Base-by-base conservation (phyloP, 805 yeast species). In the Wickerhamomyces bisporus region DNA sequence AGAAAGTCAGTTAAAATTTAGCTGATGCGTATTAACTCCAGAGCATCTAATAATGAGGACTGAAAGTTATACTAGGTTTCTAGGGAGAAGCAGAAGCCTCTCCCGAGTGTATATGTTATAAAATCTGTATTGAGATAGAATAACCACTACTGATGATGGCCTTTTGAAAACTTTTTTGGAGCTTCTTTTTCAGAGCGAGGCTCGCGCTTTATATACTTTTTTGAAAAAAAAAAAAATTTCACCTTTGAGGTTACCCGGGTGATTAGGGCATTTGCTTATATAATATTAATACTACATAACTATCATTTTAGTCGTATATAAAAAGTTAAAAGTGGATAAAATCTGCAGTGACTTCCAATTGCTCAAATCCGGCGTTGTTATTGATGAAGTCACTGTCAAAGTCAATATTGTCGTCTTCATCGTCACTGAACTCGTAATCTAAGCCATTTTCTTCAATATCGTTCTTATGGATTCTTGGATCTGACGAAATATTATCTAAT, bases 91-190 rank as follows among this genome's bases (percentile, higher is more conserved):
- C 21, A 14, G 7, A 21, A 21, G 10, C 36, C 30, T 37, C 42
- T 49, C 48, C 49, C 37, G 36, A 55, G 58, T 55, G 58, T 55
- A 46, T 55, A 59, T 65, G 76, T 73, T 75, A 76, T 77, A 78
- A 71, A 68, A 68, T 71, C 75, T 68, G 62, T 55, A 61, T 65
- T 55, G 77, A 72, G 75, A 74, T 78, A 79, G 85, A 76, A 78
- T 77, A 79, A 77, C 85, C 85, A 76, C 86, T 79, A 79, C 86
- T 77, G 82, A 79, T 79, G 85, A 68, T 73, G 48, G 50, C 42
- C 55, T 53, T 53, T 55, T 50, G n/a, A 28, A 28, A 28, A 28
- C 20, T 28, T 28, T 27, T 28, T 17, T 17, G 21, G 20, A 17
- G 7, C 7, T 21, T 21, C 7, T 7, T 34, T 36, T 34, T 37